phyloP scores from a whole-genome alignment of 2,329 filamentous ascomycete genomes.

The Colletotrichum sp. region DNA sequence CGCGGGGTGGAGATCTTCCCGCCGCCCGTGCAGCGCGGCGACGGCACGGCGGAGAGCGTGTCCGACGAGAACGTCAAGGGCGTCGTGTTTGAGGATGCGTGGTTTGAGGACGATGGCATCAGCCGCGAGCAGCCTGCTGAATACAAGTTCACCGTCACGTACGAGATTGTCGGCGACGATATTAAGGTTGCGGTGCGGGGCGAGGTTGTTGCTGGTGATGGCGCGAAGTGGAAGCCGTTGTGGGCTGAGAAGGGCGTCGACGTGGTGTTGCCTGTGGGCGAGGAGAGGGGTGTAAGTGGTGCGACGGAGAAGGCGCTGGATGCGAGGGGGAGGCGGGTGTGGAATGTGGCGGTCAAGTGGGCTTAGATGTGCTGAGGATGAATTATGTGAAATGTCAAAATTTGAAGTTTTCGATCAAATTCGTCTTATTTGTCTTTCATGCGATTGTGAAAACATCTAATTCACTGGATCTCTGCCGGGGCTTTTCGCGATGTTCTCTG shows the following conservation, averaged over 20 bases:
- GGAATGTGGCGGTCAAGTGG: conserved; percentile 4
- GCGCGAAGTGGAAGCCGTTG: conserved; percentile 3
- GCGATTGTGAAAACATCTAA: no score
- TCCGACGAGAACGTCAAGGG: neutral
- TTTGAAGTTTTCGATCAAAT: neutral
- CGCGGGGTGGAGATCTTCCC: conserved; percentile 49
- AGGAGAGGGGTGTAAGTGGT: conserved; percentile 2
- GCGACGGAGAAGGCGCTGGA: conserved; percentile 4
- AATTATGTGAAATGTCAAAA: neutral
- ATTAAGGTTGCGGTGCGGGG: neutral
- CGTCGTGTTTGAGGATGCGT: conserved; percentile 32
- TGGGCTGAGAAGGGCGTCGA: conserved; percentile 5
- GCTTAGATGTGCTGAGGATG: neutral
- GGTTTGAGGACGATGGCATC: conserved; percentile 46
- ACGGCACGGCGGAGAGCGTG: neutral
- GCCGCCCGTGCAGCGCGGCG: conserved; percentile 23
- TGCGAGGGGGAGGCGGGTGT: neutral
- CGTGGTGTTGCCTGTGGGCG: conserved; percentile 7
- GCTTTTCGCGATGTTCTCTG: neutral
- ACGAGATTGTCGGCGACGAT: neutral
- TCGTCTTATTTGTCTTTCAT: neutral
- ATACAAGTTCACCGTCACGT: conserved; percentile 7
- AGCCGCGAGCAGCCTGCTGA: conserved; percentile 8
- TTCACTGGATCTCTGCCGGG: neutral
- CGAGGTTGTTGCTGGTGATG: neutral